Base-by-base conservation (phyloP, 441 rosid genomes). In the Mallotus repandus region DNA sequence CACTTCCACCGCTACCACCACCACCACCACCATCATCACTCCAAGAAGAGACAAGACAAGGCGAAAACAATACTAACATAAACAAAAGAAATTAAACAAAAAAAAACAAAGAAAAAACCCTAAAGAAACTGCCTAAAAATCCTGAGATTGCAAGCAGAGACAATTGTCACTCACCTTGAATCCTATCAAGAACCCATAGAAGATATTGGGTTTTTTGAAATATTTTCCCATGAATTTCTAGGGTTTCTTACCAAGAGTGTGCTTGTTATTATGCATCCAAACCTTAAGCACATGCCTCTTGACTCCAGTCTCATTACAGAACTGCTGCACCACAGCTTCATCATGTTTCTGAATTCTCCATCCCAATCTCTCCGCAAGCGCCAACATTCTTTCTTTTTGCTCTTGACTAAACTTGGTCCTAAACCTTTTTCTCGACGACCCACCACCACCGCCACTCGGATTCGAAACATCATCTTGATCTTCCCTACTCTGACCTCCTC, bases 181-280 rank as follows among this genome's bases (percentile, higher is more conserved):
- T 38, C 7, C 41, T 38, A 38, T 38, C 41, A 38, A 38, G 41
- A 38, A 38, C 41, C 41, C 41, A 38, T 38, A 38, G 7, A 38
- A 38, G 41, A 38, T 38, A 1, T 1, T 38, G 5, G 41, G 41
- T 53, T 53, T 53, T 13, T 2, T 49, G 3, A 2, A 9, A 49
- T 9, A 9, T 49, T 49, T 13, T 50, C 13, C 16, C 15, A 9
- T 41, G 29, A 9, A 43, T 25, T 25, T 49, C 57, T 88, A 90
- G 94, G 98, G 96, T 89, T 95, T 91, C 94, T 92, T 95, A 86
- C 97, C 97, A 63, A 88, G 85, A 56, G 97, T 88, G 86, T 92
- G 84, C 89, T 94, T 94, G 82, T 92, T 94, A 72, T 95, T 95
- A 81, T 92, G 99, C 97, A 95, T 92, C 99, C 99, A 95, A 48